These are phyloP conservation scores for Monilinia fructigena DNA, from an alignment of 2,329 filamentous ascomycete species.

Conservation along the genomic window DNA sequence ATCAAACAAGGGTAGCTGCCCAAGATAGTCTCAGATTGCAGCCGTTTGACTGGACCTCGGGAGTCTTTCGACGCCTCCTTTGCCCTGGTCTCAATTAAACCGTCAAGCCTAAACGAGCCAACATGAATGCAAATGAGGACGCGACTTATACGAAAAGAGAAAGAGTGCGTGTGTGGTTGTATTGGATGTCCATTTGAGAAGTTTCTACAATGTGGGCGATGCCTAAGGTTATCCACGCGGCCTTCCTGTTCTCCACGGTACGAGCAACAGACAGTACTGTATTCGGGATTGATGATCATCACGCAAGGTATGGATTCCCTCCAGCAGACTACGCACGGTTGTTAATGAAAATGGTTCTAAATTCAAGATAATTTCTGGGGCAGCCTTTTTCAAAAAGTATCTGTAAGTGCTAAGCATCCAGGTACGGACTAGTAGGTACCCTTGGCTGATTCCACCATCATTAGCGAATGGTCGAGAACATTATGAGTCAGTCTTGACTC, in stretches of 20 bases:
- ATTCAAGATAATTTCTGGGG: constrained; percentile 16
- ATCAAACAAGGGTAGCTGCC: constrained; percentile 24
- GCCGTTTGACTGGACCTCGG: constrained; percentile 28
- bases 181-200: constrained; percentile 1
- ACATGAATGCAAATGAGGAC: background rate
- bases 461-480: constrained; percentile 22
- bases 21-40: constrained; percentile 26
- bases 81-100: constrained; percentile 10
- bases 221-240: too few species aligned
- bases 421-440: background rate
- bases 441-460: constrained; percentile 1
- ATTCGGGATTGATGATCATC: constrained; percentile 1
- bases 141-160: too few species aligned
- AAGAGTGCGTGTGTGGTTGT: constrained; percentile 13
- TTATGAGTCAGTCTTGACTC: constrained; percentile 17
- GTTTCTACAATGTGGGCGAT: background rate
- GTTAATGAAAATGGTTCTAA: background rate
- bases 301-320: background rate
- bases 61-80: constrained; percentile 15
- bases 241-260: too few species aligned
- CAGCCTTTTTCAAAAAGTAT: constrained; percentile 7
- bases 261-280: too few species aligned
- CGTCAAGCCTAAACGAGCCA: constrained; percentile 9
- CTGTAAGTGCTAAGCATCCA: too few species aligned
- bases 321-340: background rate